These are phyloP conservation scores for Russula earlei DNA, from an alignment of 768 basidiomycete genomes.

Conservation along the genomic window DNA sequence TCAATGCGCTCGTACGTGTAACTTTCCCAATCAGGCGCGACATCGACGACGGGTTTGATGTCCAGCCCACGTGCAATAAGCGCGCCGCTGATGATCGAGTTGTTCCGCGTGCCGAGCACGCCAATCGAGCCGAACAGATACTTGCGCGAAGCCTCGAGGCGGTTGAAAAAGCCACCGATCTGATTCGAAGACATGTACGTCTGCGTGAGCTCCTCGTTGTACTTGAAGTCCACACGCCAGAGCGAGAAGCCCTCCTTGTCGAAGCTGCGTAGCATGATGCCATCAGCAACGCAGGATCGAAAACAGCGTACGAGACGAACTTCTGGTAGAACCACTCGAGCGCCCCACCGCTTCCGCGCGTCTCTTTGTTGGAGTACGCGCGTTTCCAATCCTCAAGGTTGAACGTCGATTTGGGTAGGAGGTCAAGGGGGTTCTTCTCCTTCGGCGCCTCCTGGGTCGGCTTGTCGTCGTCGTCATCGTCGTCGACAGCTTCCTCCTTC, in stretches of 20 bases:
- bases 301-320: constrained; percentile 35
- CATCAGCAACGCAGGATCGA: constrained; percentile 5
- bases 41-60: constrained; percentile 55
- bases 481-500: constrained; percentile 43
- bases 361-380: constrained; percentile 95
- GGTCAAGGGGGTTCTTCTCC: constrained; percentile 88
- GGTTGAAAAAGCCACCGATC: constrained; percentile 94
- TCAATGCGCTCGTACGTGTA: constrained; percentile 77
- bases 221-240: constrained; percentile 94
- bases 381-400: constrained; percentile 97
- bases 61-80: constrained; percentile 81
- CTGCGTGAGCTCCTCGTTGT: constrained; percentile 86
- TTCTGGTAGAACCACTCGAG: constrained; percentile 97
- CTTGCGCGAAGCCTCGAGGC: constrained; percentile 95
- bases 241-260: constrained; percentile 84
- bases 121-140: constrained; percentile 91
- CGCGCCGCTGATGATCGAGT: constrained; percentile 73
- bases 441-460: constrained; percentile 74
- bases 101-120: constrained; percentile 73
- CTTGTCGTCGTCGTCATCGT: constrained; percentile 71
- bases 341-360: constrained; percentile 69
- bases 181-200: constrained; percentile 94
- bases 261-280: constrained; percentile 45
- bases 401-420: constrained; percentile 76
- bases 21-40: constrained; percentile 87